A percentile compares a stretch with the other conserved stretches of the same genome.
phyloP scores from a whole-genome alignment of 31 red algal genomes.

The Asparagopsis taxiformis region DNA sequence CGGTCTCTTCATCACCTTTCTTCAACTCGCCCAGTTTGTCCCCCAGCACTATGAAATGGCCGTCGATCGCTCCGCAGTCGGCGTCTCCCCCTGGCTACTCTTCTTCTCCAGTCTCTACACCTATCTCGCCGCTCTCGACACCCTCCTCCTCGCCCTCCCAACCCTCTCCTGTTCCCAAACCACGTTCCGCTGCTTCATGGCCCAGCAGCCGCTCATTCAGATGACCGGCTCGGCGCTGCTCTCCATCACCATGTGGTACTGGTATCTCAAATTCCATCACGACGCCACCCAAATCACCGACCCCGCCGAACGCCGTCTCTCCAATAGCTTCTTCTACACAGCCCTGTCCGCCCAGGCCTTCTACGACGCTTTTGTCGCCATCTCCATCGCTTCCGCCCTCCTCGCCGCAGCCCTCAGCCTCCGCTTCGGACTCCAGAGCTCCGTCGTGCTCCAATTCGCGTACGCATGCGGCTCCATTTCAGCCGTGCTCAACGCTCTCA shows the following conservation, averaged over 20 bases:
- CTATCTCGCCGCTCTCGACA: constrained; percentile 76
- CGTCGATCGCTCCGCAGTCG: constrained; percentile 50
- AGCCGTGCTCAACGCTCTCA: constrained; percentile 70
- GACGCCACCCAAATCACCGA: constrained; percentile 5
- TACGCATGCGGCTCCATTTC: constrained; percentile 65
- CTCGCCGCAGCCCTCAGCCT: constrained; percentile 6
- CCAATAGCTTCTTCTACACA: constrained; percentile 5
- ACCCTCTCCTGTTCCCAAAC: constrained; percentile 20
- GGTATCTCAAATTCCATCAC: constrained; percentile 76
- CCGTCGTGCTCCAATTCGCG: constrained; percentile 33
- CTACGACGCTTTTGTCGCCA: constrained; percentile 36
- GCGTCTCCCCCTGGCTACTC: constrained; percentile 80
- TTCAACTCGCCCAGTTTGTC: constrained; percentile 89
- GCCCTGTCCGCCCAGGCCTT: constrained; percentile 14
- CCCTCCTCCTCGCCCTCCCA: constrained; percentile 22
- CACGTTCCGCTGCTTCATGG: constrained; percentile 61
- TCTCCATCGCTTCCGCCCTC: constrained; percentile 24
- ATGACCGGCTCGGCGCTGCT: constrained; percentile 68
- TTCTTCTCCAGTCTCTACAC: constrained; percentile 88
- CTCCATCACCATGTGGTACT: constrained; percentile 78
- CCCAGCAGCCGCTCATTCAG: constrained; percentile 72
- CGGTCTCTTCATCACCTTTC: constrained; percentile 59
- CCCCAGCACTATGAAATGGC: constrained; percentile 91
- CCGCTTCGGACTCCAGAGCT: constrained; percentile 14
- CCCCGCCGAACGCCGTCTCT: constrained; percentile 1